Conservation (phyloP, 805 yeast species). For the Kluyveromyces starmeri region DNA sequence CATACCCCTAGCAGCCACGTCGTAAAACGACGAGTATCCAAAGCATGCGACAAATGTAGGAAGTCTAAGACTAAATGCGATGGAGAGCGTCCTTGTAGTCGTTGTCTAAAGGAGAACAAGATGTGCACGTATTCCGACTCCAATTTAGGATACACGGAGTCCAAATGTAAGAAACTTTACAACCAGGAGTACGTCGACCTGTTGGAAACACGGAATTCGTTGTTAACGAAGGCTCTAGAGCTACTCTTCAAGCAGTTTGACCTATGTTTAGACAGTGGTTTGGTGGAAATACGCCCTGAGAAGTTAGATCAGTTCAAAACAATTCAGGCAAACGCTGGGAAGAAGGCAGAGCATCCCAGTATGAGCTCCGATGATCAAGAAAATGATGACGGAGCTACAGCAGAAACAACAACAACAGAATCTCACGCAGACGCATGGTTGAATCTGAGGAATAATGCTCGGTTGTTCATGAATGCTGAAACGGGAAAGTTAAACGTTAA, state of each 20-base stretch:
- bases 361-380: no score
- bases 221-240: constrained; percentile 36
- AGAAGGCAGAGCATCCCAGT: no score
- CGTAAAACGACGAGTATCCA: constrained; percentile 29
- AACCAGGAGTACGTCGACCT: constrained; percentile 35
- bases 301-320: constrained; percentile 1
- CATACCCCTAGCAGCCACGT: no score
- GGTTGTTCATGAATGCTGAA: constrained; percentile 2
- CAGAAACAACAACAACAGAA: no score
- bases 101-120: constrained; percentile 46
- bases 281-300: constrained; percentile 5
- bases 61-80: constrained; percentile 39
- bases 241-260: constrained; percentile 13
- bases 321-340: no score
- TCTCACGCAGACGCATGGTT: constrained; percentile 6
- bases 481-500: constrained; percentile 10
- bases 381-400: no score
- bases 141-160: constrained; percentile 37
- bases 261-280: constrained; percentile 4
- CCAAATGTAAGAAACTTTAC: constrained; percentile 7
- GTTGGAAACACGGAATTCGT: constrained; percentile 40
- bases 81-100: constrained; percentile 39
- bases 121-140: constrained; percentile 49
- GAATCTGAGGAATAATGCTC: not conserved
- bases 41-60: constrained; percentile 42